Conservation (phyloP, 2,329 filamentous ascomycete genomes). For the Epicoccum sorghinum region DNA sequence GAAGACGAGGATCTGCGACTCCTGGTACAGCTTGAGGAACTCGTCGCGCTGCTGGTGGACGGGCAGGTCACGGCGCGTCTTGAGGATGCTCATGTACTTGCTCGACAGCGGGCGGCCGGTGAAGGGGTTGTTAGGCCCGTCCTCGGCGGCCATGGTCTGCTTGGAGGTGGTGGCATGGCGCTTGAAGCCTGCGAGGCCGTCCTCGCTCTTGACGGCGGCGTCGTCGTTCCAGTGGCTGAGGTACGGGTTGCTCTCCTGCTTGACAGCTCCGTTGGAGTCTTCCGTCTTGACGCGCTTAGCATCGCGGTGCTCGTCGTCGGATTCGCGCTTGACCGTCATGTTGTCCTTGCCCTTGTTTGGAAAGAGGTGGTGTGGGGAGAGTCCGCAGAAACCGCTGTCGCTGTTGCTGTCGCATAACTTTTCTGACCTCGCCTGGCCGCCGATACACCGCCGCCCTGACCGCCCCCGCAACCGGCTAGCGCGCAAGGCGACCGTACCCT, state of each 20-base stretch:
- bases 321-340: conserved; percentile 64
- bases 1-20: conserved; percentile 94
- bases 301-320: conserved; percentile 55
- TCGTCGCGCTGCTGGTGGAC: conserved; percentile 94
- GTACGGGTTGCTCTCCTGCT: conserved; percentile 76
- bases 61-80: conserved; percentile 81
- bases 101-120: conserved; percentile 76
- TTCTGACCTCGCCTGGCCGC: background rate
- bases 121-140: conserved; percentile 84
- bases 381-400: no score
- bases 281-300: conserved; percentile 58
- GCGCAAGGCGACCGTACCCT: background rate
- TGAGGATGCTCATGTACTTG: conserved; percentile 88
- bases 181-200: conserved; percentile 66
- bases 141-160: conserved; percentile 75
- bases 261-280: conserved; percentile 9
- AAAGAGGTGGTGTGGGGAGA: no score
- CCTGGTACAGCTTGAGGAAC: conserved; percentile 91
- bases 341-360: background rate
- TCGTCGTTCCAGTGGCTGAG: conserved; percentile 85
- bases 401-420: background rate
- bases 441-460: background rate
- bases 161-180: conserved; percentile 81
- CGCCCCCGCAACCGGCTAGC: background rate
- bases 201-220: conserved; percentile 47